A percentile compares a stretch with the other conserved stretches of the same genome.
These are phyloP conservation scores for Monascus ruber DNA, from an alignment of 2,329 filamentous ascomycete genomes.

Conservation along the genomic window DNA sequence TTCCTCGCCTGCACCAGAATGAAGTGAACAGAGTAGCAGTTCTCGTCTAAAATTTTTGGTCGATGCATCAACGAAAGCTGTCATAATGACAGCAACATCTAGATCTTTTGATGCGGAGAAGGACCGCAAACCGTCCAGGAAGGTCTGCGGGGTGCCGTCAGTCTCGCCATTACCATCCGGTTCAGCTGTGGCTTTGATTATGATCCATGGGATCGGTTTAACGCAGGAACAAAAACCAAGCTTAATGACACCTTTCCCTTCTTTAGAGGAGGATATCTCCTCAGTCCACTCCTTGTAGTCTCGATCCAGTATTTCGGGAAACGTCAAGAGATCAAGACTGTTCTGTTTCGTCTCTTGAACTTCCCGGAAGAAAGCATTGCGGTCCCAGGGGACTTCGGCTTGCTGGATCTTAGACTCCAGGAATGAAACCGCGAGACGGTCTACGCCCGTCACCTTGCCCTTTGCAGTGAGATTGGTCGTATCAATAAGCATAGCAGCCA, in stretches of 20 bases:
- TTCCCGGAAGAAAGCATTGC: conserved; percentile 39
- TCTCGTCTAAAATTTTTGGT: conserved; percentile 39
- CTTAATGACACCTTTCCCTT: conserved; percentile 16
- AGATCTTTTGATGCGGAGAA: conserved; percentile 39
- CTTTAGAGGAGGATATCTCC: conserved; percentile 16
- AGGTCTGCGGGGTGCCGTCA: conserved; percentile 12
- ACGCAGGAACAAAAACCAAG: conserved; percentile 51
- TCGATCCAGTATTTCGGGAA: conserved; percentile 47
- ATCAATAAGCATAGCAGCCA: conserved; percentile 34
- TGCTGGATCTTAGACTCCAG: conserved; percentile 39
- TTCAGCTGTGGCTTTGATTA: conserved; percentile 31
- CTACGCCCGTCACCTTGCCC: conserved; percentile 36
- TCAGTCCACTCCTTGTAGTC: conserved; percentile 55
- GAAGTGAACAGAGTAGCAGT: conserved; percentile 39
- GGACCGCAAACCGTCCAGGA: conserved; percentile 29
- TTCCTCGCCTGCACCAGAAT: conserved; percentile 19
- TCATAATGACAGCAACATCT: conserved; percentile 49
- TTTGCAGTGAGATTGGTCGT: conserved; percentile 34
- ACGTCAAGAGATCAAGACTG: conserved; percentile 39
- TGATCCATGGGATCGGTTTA: conserved; percentile 43
- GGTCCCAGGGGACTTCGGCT: conserved; percentile 32
- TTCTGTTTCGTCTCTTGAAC: conserved; percentile 45
- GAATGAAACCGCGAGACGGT: conserved; percentile 39
- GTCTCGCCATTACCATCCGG: not conserved
- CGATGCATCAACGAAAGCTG: conserved; percentile 30